phyloP scores from a whole-genome alignment of 2,329 filamentous ascomycete species.

The Ceratocystiopsis minuta region DNA sequence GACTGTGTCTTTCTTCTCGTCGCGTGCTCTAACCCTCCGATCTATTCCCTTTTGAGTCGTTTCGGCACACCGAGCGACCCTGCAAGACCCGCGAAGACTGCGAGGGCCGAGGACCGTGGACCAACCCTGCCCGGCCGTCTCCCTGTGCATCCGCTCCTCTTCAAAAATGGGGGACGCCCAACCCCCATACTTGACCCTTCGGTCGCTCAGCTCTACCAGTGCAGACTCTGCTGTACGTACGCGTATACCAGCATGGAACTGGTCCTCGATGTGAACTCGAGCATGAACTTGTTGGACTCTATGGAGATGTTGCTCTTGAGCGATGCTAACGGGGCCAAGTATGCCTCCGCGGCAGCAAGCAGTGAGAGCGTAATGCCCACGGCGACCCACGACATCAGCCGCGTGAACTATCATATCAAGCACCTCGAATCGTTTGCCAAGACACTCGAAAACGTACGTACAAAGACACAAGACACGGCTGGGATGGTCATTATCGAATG shows the following conservation, averaged over 20 bases:
- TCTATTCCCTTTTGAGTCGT: too few relatives aligned
- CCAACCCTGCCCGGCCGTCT: background rate
- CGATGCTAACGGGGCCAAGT: background rate
- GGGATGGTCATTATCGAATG: too few relatives aligned
- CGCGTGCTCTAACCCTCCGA: too few relatives aligned
- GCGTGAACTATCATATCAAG: constrained; percentile 39
- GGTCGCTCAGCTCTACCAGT: constrained; percentile 27
- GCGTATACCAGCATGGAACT: too few relatives aligned
- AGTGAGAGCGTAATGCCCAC: constrained; percentile 21
- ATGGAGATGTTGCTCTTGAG: too few relatives aligned
- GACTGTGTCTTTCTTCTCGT: too few relatives aligned
- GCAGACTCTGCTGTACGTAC: constrained; percentile 28
- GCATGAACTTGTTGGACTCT: too few relatives aligned
- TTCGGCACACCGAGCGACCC: too few relatives aligned
- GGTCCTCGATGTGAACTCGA: too few relatives aligned
- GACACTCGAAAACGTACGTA: constrained; percentile 24
- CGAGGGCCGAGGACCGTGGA: too few relatives aligned
- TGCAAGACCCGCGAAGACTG: too few relatives aligned
- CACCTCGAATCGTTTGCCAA: constrained; percentile 35
- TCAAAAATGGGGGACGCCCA: constrained; percentile 21
- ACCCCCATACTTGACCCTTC: constrained; percentile 34
- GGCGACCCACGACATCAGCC: constrained; percentile 38
- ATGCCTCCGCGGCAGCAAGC: constrained; percentile 25
- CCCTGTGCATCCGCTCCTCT: background rate
- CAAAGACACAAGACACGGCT: too few relatives aligned